Conservation (phyloP, 805 yeast genomes). For the Wickerhamiella sergipiensis region DNA sequence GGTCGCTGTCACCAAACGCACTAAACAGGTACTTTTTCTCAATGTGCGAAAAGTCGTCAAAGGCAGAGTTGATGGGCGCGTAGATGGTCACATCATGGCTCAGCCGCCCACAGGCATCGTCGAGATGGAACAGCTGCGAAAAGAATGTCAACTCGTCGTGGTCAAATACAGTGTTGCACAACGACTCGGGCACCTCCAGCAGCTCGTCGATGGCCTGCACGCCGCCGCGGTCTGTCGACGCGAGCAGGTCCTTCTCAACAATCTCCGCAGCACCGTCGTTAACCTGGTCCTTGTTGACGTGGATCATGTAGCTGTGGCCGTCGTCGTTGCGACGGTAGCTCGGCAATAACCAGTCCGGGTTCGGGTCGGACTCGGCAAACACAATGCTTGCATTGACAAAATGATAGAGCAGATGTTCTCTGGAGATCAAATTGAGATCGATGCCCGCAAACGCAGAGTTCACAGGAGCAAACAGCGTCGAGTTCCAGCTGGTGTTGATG, state of each 20-base stretch:
- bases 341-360: slow-evolving; percentile 4
- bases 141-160: slow-evolving; percentile 8
- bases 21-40: slow-evolving; percentile 12
- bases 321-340: slow-evolving; percentile 8
- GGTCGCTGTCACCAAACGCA: slow-evolving; percentile 12
- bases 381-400: slow-evolving; percentile 19
- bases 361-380: slow-evolving; percentile 4
- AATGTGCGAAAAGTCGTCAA: slow-evolving; percentile 5
- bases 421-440: slow-evolving; percentile 8
- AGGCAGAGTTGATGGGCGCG: slow-evolving; percentile 11
- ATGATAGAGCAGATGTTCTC: slow-evolving; percentile 21
- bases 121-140: slow-evolving; percentile 8
- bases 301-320: slow-evolving; percentile 11
- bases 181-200: slow-evolving; percentile 10
- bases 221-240: slow-evolving; percentile 16
- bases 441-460: slow-evolving; percentile 53
- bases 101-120: not conserved
- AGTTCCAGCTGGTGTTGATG: slow-evolving; percentile 44
- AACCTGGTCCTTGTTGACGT: slow-evolving; percentile 8
- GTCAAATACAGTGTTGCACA: slow-evolving; percentile 9
- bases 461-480: slow-evolving; percentile 65
- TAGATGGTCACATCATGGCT: slow-evolving; percentile 8
- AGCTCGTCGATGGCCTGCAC: slow-evolving; percentile 16
- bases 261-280: slow-evolving; percentile 12
- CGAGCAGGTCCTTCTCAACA: slow-evolving; percentile 15